Base-by-base conservation (phyloP, 2,329 filamentous ascomycete genomes). In the Penicillium brevicompactum region DNA sequence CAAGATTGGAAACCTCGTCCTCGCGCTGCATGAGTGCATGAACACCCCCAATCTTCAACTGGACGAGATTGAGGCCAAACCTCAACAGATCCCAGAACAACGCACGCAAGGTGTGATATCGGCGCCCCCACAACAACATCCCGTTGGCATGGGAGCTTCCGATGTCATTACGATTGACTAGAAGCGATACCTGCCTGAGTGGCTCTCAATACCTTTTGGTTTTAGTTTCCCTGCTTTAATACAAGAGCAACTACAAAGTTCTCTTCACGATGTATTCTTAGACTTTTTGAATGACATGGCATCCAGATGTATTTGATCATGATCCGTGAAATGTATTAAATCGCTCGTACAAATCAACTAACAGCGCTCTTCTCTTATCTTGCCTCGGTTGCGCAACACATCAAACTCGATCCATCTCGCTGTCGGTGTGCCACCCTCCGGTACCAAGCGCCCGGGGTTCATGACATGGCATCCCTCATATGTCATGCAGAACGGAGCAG, bases 381-480 rank as follows among this genome's bases (percentile, higher is more conserved):
- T 82, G 1, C 88, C 89, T 59, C 77, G 73, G 53, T 82, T 80
- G 47, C 79, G 82, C 24, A 85, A 81, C 42, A 90, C 74, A 73
- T 90, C 89, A 77, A 93, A 97, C 76, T 97, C 94, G 1, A 93
- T 82, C 93, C 94, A 97, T 59, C 87, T 82, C 5, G 86, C 89
- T 6, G 87, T 84, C 4, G 87, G 86, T 60, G 85, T 84, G 50
- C 87, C 82, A 0, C 87, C 88, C 0, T 84, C 78, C 0, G 90
- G 86, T 22, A 95, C 81, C 47, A 99, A 74, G 46, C 83, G 82
- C 5, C 92, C 91, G 0, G 94, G 92, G 71, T 99, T 99, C 84
- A 99, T 87, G 32, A 97, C 92, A 76, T 94, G 90, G 69, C 94
- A 97, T 0, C 92, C 93, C 74, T 96, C 93, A 69, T 97, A 97